Evolutionary conservation across 495 filamentous ascomycete genomes (phyloP), one percentile per base, ranked within the genome.

Genomic region (Chaetomium fimeti): DNA sequence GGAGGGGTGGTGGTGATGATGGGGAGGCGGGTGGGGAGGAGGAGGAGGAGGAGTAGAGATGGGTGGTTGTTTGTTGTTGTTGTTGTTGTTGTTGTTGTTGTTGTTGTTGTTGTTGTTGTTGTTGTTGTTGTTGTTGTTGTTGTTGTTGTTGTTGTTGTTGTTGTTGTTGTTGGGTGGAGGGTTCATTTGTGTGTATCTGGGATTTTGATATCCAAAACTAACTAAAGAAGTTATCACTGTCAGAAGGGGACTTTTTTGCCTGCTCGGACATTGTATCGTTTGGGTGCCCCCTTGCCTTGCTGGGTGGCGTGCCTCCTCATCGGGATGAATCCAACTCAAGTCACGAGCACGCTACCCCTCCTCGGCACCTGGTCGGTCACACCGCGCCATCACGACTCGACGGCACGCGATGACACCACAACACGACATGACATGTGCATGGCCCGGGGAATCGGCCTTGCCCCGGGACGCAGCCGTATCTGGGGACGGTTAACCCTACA

Each of bases 1-100:
- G 32, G 48, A 76, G 69, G 12, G 57, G 71, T 9, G 75, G 70
- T 15, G 68, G 61, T 24, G 59, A 72, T 55, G 56, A 59, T 28
- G 63, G 71, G 58, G 56, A 57, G 16, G 62, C 13, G 20, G 56
- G 57, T 28, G 63, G 71, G 58, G 56, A 57, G 16, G 62, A 18
- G 20, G 56, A 56, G 24, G 57, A 58, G 42, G 53, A 53, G 9
- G 54, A 62, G 51, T 53, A 58, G 13, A 24, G 22, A 24, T 2
- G 27, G 15, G 20, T 36, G 40, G 47, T 49, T 52, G 48, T 8
- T 48, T 61, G 45, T 22, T 32, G 32, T 61, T 47, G 51, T 48
- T 28, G 57, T 25, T 52, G 16, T 22, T 53, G 3, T 47, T 47
- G 15, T 47, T 20, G 45, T 5, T 36, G 45, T 49, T 24, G 20